Percentiles rank a stretch among this genome's conserved stretches.
These are phyloP conservation scores for Ramularia endophylla DNA, from an alignment of 2,329 filamentous ascomycete genomes.

Conservation along the genomic window DNA sequence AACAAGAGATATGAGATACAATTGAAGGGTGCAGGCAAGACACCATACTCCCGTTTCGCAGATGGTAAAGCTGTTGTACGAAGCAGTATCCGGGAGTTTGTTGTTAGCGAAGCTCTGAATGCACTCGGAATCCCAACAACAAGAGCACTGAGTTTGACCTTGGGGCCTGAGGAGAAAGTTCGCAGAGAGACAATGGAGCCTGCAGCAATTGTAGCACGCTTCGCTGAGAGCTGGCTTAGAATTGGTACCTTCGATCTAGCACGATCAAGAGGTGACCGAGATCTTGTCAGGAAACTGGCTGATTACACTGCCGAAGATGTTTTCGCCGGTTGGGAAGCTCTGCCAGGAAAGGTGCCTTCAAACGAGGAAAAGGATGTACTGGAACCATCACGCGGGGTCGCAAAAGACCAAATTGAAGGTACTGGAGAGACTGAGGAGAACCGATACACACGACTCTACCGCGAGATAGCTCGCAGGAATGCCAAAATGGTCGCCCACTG, in stretches of 20 bases:
- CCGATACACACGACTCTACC: conserved; percentile 77
- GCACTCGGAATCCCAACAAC: conserved; percentile 82
- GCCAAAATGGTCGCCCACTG: conserved; percentile 83
- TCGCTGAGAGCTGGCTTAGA: conserved; percentile 85
- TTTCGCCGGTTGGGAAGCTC: conserved; percentile 77
- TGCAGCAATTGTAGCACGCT: conserved; percentile 85
- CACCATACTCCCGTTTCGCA: conserved; percentile 92
- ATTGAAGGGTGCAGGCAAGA: conserved; percentile 87
- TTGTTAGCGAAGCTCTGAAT: conserved; percentile 85
- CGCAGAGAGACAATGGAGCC: conserved; percentile 76
- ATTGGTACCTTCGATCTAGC: conserved; percentile 97
- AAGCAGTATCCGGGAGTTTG: conserved; percentile 88
- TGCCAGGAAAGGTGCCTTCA: conserved; percentile 55
- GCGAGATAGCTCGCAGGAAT: conserved; percentile 80
- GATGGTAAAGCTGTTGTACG: conserved; percentile 91
- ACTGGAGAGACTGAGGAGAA: conserved; percentile 65
- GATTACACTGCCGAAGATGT: conserved; percentile 85
- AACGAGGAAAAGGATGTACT: conserved; percentile 46
- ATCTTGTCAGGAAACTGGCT: conserved; percentile 65
- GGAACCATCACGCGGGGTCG: conserved; percentile 31
- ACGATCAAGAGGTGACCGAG: conserved; percentile 71
- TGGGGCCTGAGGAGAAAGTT: conserved; percentile 67
- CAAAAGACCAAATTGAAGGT: conserved; percentile 58
- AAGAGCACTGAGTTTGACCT: conserved; percentile 73
- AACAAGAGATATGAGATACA: conserved; percentile 81